phyloP scores from a whole-genome alignment of 2,329 filamentous ascomycete species.

The Stachybotrys echinatus region DNA sequence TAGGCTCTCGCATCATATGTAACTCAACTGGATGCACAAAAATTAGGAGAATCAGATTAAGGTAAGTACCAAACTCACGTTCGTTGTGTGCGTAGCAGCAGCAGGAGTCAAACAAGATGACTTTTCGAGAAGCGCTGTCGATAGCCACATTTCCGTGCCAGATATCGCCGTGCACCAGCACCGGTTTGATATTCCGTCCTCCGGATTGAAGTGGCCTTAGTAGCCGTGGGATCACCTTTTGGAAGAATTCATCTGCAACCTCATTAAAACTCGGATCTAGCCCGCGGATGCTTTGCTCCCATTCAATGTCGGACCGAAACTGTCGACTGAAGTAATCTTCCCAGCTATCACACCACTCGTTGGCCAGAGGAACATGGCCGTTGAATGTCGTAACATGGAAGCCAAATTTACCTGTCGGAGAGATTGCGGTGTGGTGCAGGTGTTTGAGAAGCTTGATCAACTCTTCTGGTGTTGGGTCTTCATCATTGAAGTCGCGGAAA shows the following conservation, averaged over 20 bases:
- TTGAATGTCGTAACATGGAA: not conserved
- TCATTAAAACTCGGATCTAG: not conserved
- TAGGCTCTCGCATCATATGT: conserved; percentile 4
- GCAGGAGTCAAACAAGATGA: not conserved
- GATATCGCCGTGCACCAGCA: not conserved
- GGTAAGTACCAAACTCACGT: not conserved
- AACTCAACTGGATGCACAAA: conserved; percentile 1
- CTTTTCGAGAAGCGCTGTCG: not conserved
- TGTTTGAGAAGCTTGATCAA: not conserved
- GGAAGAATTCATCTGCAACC: not conserved
- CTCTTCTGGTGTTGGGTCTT: not conserved
- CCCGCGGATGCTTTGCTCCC: not conserved
- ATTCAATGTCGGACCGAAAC: not conserved
- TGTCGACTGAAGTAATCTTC: not conserved
- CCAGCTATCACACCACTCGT: not conserved
- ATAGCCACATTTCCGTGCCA: not conserved
- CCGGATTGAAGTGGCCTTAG: not conserved
- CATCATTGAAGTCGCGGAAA: not conserved
- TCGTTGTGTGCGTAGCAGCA: conserved; percentile 1
- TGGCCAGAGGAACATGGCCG: not conserved
- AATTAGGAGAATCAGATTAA: not conserved
- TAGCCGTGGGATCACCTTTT: not conserved
- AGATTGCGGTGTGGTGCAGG: not conserved
- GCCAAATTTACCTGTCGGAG: not conserved
- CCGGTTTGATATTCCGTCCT: not conserved